These are phyloP conservation scores for Pisolithus marmoratus DNA, from an alignment of 768 basidiomycete genomes.

Conservation along the genomic window DNA sequence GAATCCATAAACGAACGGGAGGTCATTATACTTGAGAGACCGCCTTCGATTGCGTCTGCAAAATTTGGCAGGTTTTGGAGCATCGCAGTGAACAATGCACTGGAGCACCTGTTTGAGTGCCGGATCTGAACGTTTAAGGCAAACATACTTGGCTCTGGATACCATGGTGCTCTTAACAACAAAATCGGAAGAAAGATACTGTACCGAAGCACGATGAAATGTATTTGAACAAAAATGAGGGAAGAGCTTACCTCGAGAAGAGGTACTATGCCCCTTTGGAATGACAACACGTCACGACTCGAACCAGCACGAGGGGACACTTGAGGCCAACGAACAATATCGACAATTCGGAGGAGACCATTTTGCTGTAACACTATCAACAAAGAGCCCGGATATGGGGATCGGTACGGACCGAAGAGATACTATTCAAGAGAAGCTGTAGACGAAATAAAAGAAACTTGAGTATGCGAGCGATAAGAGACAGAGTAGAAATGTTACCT, in stretches of 20 bases:
- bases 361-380: slow-evolving; percentile 34
- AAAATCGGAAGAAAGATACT: slow-evolving; percentile 58
- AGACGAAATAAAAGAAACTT: background rate
- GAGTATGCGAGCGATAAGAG: slow-evolving; percentile 1
- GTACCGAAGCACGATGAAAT: background rate
- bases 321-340: slow-evolving; percentile 41
- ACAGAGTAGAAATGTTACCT: slow-evolving; percentile 29
- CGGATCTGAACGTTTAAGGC: background rate
- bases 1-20: slow-evolving; percentile 31
- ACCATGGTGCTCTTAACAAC: slow-evolving; percentile 52
- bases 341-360: slow-evolving; percentile 43
- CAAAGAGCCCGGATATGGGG: background rate
- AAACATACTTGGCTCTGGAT: slow-evolving; percentile 45
- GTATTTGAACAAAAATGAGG: background rate
- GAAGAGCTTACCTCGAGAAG: slow-evolving; percentile 40
- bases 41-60: slow-evolving; percentile 33
- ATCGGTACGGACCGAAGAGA: slow-evolving; percentile 31
- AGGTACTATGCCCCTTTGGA: slow-evolving; percentile 52
- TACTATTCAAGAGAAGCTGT: slow-evolving; percentile 35
- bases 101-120: slow-evolving; percentile 13
- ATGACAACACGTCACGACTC: slow-evolving; percentile 39
- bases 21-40: slow-evolving; percentile 30
- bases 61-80: slow-evolving; percentile 42
- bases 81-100: slow-evolving; percentile 41
- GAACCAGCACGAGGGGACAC: slow-evolving; percentile 37